A percentile compares a stretch with the other conserved stretches of the same genome.
phyloP scores from a whole-genome alignment of 2,329 filamentous ascomycete species.

The Ophidiomyces ophidiicola region DNA sequence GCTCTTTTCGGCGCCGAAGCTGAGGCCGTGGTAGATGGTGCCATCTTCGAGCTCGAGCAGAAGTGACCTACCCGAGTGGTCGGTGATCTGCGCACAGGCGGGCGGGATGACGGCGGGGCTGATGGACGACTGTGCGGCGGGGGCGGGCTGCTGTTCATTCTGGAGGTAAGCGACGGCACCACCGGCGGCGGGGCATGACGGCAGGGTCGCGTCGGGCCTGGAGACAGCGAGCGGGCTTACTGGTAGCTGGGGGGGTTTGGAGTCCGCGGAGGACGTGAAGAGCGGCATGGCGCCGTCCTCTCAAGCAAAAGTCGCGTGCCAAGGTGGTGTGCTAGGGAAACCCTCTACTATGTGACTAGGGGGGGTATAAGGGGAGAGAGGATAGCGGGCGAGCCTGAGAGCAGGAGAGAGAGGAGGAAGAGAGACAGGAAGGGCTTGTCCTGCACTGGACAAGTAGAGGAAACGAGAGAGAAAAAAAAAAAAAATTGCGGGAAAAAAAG shows the following conservation, averaged over 20 bases:
- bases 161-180: conserved; percentile 30
- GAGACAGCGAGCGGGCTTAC: conserved; percentile 1
- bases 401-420: not conserved
- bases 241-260: conserved; percentile 10
- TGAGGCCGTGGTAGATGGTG: conserved; percentile 81
- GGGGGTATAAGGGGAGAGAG: not conserved
- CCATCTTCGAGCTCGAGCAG: conserved; percentile 90
- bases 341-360: not conserved
- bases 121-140: conserved; percentile 20
- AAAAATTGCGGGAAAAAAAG: conserved; percentile 4
- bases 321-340: conserved; percentile 1
- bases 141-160: conserved; percentile 24
- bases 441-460: conserved; percentile 7
- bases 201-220: conserved; percentile 20
- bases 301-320: conserved; percentile 12
- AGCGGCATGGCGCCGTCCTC: conserved; percentile 22
- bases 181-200: conserved; percentile 31
- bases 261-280: conserved; percentile 16
- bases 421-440: not conserved
- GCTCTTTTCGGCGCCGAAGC: conserved; percentile 91
- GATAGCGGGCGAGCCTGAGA: not conserved
- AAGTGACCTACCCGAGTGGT: conserved; percentile 49
- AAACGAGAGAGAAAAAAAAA: conserved; percentile 11
- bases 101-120: conserved; percentile 38
- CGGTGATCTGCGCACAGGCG: conserved; percentile 49